Conservation (phyloP, 2,329 filamentous ascomycete species). For the Sclerotiophoma versabilis region DNA sequence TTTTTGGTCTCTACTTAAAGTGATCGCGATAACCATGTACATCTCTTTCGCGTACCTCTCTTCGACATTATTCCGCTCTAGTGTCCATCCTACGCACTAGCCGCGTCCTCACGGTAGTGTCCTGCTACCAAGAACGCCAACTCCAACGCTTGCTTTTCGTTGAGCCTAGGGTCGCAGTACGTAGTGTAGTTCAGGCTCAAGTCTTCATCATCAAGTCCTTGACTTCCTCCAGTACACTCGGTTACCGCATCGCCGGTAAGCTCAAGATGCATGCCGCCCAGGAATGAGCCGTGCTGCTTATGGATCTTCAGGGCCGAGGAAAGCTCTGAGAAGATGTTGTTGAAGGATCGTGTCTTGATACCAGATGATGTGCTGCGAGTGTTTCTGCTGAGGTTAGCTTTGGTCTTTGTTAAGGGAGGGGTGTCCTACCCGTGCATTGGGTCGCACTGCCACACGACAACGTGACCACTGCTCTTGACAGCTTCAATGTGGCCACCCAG, state of each 20-base stretch:
- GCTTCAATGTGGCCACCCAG: constrained; percentile 87
- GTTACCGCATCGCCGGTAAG: constrained; percentile 95
- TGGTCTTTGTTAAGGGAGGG: not conserved
- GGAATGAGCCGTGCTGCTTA: constrained; percentile 79
- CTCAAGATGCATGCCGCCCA: constrained; percentile 94
- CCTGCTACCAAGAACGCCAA: constrained; percentile 92
- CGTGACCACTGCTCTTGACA: constrained; percentile 77
- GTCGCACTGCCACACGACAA: constrained; percentile 96
- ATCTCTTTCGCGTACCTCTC: too few relatives aligned
- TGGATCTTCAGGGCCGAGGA: constrained; percentile 85
- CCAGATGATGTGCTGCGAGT: constrained; percentile 72
- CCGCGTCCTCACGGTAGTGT: constrained; percentile 66
- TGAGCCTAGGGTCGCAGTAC: constrained; percentile 93
- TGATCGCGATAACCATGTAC: too few relatives aligned
- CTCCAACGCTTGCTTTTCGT: constrained; percentile 97
- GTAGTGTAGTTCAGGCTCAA: constrained; percentile 90
- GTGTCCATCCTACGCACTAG: not conserved
- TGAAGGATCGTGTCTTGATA: constrained; percentile 92
- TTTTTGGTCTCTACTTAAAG: too few relatives aligned
- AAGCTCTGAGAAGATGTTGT: constrained; percentile 87
- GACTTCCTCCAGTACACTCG: constrained; percentile 91
- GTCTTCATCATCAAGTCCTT: constrained; percentile 86
- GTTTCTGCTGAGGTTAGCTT: constrained; percentile 53
- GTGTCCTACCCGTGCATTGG: constrained; percentile 85
- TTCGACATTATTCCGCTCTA: too few relatives aligned